Conservation (phyloP, 2,329 filamentous ascomycete species). For the Fusarium sp. region DNA sequence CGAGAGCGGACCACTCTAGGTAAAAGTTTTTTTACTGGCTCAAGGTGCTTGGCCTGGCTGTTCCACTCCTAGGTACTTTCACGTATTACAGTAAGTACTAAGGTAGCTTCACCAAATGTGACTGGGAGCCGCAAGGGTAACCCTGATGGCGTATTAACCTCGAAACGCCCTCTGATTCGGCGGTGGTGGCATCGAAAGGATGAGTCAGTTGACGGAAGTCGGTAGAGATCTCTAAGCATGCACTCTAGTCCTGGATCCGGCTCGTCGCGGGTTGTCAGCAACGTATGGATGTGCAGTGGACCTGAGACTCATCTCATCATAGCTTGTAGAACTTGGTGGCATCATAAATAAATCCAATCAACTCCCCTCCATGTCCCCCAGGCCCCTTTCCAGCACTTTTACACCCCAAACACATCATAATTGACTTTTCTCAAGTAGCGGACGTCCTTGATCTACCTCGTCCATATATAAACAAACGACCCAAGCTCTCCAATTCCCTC, state of each 20-base stretch:
- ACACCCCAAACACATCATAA: constrained; percentile 1
- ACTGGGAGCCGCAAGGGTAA: constrained; percentile 33
- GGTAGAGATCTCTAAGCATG: constrained; percentile 38
- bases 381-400: constrained; percentile 5
- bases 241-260: constrained; percentile 43
- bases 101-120: constrained; percentile 6
- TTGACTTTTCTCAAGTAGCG: constrained; percentile 12
- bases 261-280: constrained; percentile 42
- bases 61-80: constrained; percentile 16
- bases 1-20: constrained; percentile 37
- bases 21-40: constrained; percentile 36
- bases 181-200: constrained; percentile 26
- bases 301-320: constrained; percentile 40
- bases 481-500: constrained; percentile 28
- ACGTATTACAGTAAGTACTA: too few relatives aligned
- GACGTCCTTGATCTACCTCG: constrained; percentile 13
- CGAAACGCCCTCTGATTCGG: constrained; percentile 36
- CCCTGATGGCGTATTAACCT: constrained; percentile 22
- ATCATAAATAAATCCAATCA: constrained; percentile 44
- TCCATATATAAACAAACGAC: not conserved
- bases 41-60: constrained; percentile 11
- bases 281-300: constrained; percentile 23
- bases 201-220: constrained; percentile 48
- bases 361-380: constrained; percentile 11
- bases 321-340: constrained; percentile 28